phyloP scores from a whole-genome alignment of 108 stramenopile species.

The Parietichytrium sp. region DNA sequence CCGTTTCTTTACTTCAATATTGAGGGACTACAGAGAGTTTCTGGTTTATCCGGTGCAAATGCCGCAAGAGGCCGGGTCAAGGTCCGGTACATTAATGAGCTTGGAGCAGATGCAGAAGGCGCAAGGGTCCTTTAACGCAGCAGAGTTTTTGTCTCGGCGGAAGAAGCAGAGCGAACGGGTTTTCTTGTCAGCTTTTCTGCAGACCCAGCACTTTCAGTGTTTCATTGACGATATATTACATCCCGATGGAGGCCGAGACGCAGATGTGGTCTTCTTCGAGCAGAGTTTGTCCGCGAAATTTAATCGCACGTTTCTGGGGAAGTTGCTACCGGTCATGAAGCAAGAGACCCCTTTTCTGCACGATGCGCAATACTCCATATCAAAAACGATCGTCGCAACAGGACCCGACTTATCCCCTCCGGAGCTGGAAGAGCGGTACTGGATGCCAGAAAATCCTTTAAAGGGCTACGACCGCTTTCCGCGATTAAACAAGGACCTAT shows the following conservation, averaged over 20 bases:
- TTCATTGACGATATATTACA: constrained; percentile 79
- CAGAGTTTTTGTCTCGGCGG: constrained; percentile 62
- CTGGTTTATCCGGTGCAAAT: constrained; percentile 79
- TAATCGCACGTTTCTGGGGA: constrained; percentile 65
- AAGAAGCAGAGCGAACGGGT: constrained; percentile 66
- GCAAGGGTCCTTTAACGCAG: constrained; percentile 51
- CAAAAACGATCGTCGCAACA: constrained; percentile 15
- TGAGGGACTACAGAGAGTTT: constrained; percentile 77
- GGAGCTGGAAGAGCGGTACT: background rate
- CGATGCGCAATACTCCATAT: constrained; percentile 47
- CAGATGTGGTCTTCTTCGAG: constrained; percentile 80
- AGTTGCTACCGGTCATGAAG: constrained; percentile 38
- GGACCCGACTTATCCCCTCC: background rate
- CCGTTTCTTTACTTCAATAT: constrained; percentile 71
- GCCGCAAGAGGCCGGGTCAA: background rate
- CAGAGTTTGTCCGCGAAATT: constrained; percentile 71
- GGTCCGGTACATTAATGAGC: constrained; percentile 43
- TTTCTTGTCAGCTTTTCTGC: constrained; percentile 70
- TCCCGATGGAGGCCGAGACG: constrained; percentile 67
- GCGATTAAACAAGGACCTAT: background rate
- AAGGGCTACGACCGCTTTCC: constrained; percentile 19
- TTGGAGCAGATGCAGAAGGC: constrained; percentile 45
- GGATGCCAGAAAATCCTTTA: constrained; percentile 7
- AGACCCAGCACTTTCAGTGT: constrained; percentile 78
- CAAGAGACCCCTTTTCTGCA: constrained; percentile 7